Base-by-base conservation (phyloP, 2,329 filamentous ascomycete species). In the Talaromyces atroroseus region DNA sequence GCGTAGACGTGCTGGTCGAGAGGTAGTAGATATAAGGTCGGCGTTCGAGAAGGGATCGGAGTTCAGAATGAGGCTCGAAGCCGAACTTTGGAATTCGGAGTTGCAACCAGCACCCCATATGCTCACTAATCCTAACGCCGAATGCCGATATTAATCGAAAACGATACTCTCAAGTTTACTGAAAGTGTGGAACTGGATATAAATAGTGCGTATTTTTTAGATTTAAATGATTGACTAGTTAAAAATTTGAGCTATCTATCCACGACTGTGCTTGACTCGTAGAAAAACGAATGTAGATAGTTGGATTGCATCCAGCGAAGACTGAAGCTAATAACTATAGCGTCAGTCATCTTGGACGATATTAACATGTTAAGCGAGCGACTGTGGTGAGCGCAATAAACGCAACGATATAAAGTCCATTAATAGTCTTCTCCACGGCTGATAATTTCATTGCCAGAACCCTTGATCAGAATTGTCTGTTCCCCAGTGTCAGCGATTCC, bases 381-480 rank as follows among this genome's bases (percentile, higher is more conserved):
- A 54, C 45, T 42, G 16, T 42, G 29, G 52, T 54, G 47, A 46
- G 52, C 21, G 40, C 8, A 24, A 54, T 42, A 38, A 20, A 49
- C 20, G 10, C 5, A 16, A 54, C 29, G 18, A 40, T 14, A 42
- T n/a, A 54, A 36, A 32, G 46, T 20, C n/a, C 40, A 8, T 29
- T 50, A 72, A 56, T 74, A 71, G 45, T 59, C 57, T 52, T 74
- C 70, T 45, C 73, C 71, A 42, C 73, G 64, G 60, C 66, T 71
- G 29, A 75, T 67, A 5, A 75, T 71, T 62, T 75, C 73, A 61
- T 75, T 75, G 23, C 69, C 65, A 57, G 67, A 74, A 34, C 69
- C 69, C 49, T 72, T 61, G 32, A 75, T 64, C 56, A 75, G 59
- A 58, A 77, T 70, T 12, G 74, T 77, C 68, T 70, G 23, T 50